A percentile compares a stretch with the other conserved stretches of the same genome.
phyloP scores from a whole-genome alignment of 2,329 filamentous ascomycete genomes.

The Neophaeococcomyces aloes region DNA sequence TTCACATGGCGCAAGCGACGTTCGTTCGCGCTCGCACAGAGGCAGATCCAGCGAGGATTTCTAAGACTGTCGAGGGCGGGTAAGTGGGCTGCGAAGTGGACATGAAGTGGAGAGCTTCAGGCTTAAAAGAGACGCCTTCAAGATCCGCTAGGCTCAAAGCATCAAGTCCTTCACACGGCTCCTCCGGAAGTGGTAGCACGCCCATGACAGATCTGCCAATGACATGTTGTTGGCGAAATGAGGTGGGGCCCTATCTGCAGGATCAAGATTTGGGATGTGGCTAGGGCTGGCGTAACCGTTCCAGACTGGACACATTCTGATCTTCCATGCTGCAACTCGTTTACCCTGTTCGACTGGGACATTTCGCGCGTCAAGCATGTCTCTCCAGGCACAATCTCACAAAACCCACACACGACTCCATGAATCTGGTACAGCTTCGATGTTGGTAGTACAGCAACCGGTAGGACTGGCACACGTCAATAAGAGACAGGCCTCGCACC shows the following conservation, averaged over 20 bases:
- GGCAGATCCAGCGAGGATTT: constrained; percentile 5
- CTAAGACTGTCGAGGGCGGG: constrained; percentile 1
- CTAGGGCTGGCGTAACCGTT: not conserved
- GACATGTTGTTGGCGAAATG: not conserved
- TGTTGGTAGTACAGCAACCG: no score
- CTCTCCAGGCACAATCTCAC: not conserved
- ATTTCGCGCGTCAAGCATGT: not conserved
- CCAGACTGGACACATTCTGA: not conserved
- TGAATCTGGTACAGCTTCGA: not conserved
- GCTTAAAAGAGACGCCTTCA: constrained; percentile 1
- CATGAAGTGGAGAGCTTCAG: constrained; percentile 1
- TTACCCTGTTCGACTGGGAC: not conserved
- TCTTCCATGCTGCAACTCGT: not conserved
- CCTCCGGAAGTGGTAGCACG: constrained; percentile 3
- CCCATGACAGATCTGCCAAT: not conserved
- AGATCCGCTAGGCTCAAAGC: not conserved
- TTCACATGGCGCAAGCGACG: constrained; percentile 4
- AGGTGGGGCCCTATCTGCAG: not conserved
- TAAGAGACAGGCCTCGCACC: no score
- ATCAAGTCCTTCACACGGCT: not conserved
- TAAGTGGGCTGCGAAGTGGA: constrained; percentile 4
- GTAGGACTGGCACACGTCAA: no score
- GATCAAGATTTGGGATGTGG: not conserved
- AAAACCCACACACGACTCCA: constrained; percentile 2
- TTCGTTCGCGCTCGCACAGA: not conserved